Conservation (phyloP, 2,329 filamentous ascomycete species). For the Exophiala sideris region DNA sequence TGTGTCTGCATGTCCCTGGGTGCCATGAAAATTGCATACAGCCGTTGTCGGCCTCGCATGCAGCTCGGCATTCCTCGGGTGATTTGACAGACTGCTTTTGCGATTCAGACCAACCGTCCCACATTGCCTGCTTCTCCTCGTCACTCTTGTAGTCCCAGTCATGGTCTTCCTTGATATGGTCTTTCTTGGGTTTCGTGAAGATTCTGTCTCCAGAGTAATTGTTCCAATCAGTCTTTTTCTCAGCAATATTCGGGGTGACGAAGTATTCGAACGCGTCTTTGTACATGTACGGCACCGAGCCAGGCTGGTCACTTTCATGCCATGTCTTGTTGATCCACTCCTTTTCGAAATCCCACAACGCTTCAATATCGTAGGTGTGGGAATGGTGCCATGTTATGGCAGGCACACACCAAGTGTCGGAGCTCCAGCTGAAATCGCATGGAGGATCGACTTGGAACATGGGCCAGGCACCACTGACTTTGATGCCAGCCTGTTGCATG, state of each 20-base stretch:
- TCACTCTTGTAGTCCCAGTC: slow-evolving; percentile 22
- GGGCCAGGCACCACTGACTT: slow-evolving; percentile 21
- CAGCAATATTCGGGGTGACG: slow-evolving; percentile 11
- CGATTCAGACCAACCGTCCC: slow-evolving; percentile 13
- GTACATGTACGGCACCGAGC: slow-evolving; percentile 18
- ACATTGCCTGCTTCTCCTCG: slow-evolving; percentile 19
- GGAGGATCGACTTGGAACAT: slow-evolving; percentile 25
- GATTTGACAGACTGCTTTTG: slow-evolving; percentile 15
- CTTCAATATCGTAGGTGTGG: slow-evolving; percentile 20
- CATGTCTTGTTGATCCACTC: slow-evolving; percentile 23
- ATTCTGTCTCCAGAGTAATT: slow-evolving; percentile 21
- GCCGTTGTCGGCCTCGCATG: slow-evolving; percentile 16
- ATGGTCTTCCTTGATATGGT: slow-evolving; percentile 18
- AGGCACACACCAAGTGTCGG: slow-evolving; percentile 16
- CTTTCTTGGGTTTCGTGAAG: slow-evolving; percentile 15
- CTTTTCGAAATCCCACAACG: slow-evolving; percentile 24
- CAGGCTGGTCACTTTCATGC: slow-evolving; percentile 10
- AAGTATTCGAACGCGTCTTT: slow-evolving; percentile 22
- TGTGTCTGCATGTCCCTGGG: slow-evolving; percentile 21
- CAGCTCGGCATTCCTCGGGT: slow-evolving; percentile 12
- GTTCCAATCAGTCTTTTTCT: slow-evolving; percentile 22
- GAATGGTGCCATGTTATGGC: slow-evolving; percentile 25
- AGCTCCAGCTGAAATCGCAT: slow-evolving; percentile 12
- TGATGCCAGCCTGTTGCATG: slow-evolving; percentile 19
- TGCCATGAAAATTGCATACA: slow-evolving; percentile 23